A percentile compares a stretch with the other conserved stretches of the same genome.
Evolutionary conservation across 2,329 filamentous ascomycete species (phyloP).

Genomic region (Neofusicoccum laricinum): DNA sequence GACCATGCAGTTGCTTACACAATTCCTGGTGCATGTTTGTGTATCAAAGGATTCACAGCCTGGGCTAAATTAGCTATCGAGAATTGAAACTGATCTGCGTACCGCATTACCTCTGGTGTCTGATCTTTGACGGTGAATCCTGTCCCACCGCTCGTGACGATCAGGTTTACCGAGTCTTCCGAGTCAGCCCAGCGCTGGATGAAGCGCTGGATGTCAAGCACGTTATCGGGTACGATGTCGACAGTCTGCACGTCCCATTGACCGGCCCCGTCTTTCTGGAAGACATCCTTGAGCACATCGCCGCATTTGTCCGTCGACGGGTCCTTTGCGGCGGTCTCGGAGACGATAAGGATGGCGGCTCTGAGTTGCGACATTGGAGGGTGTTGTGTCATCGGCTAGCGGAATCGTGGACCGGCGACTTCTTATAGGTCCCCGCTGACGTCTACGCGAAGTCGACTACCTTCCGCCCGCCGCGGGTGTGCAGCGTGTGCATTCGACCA

Average conservation of each 20-base stretch:
- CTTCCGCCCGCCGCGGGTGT: not conserved
- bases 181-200: conserved; percentile 73
- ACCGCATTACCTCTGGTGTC: conserved; percentile 76
- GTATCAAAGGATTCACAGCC: conserved; percentile 75
- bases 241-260: conserved; percentile 70
- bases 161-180: conserved; percentile 62
- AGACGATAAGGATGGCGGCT: conserved; percentile 80
- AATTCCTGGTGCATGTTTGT: conserved; percentile 83
- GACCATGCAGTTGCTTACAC: conserved; percentile 52
- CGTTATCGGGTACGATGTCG: conserved; percentile 76
- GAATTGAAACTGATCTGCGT: not conserved
- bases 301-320: conserved; percentile 75
- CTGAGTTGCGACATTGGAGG: conserved; percentile 47
- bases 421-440: not conserved
- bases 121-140: conserved; percentile 83
- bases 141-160: conserved; percentile 88
- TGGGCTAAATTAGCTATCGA: conserved; percentile 34
- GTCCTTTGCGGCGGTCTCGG: conserved; percentile 81
- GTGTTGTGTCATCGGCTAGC: conserved; percentile 10
- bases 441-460: not conserved
- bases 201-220: conserved; percentile 69
- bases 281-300: conserved; percentile 63
- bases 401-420: not conserved
- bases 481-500: not conserved
- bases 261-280: conserved; percentile 62